phyloP scores from a whole-genome alignment of 352 stramenopile species.

The Phytophthora tentaculata region DNA sequence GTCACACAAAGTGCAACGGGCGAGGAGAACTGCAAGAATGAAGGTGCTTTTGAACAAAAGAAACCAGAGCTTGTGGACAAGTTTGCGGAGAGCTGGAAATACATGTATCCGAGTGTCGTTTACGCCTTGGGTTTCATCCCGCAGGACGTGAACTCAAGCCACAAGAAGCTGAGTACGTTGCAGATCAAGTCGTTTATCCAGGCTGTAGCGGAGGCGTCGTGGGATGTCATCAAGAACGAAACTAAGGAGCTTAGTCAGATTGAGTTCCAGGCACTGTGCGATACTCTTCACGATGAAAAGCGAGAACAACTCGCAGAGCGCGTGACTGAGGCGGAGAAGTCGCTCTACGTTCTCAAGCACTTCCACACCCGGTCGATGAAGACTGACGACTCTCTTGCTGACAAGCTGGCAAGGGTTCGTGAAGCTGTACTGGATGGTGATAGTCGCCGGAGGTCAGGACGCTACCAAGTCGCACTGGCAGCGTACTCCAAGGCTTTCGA shows the following conservation, averaged over 20 bases:
- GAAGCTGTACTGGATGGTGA: slow-evolving; percentile 66
- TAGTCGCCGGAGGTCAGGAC: slow-evolving; percentile 52
- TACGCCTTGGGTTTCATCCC: slow-evolving; percentile 77
- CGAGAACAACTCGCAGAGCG: slow-evolving; percentile 37
- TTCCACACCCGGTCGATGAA: slow-evolving; percentile 66
- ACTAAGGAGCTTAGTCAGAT: slow-evolving; percentile 58
- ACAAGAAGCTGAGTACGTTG: slow-evolving; percentile 80
- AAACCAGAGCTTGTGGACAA: slow-evolving; percentile 16
- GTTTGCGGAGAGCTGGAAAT: slow-evolving; percentile 45
- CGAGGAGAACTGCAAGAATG: slow-evolving; percentile 8
- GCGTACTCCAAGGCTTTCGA: slow-evolving; percentile 68
- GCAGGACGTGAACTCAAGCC: slow-evolving; percentile 37
- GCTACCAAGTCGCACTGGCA: slow-evolving; percentile 60
- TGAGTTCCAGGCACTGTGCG: slow-evolving; percentile 81
- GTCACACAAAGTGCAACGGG: slow-evolving; percentile 5
- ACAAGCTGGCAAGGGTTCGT: slow-evolving; percentile 56
- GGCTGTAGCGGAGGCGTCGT: slow-evolving; percentile 69
- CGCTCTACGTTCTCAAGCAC: slow-evolving; percentile 75
- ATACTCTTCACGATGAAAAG: slow-evolving; percentile 52
- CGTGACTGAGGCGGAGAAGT: slow-evolving; percentile 44
- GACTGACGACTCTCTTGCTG: slow-evolving; percentile 55
- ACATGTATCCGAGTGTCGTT: slow-evolving; percentile 75
- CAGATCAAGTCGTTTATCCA: slow-evolving; percentile 90
- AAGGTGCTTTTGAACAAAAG: slow-evolving; percentile 14
- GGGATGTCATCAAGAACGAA: slow-evolving; percentile 58